phyloP scores from a whole-genome alignment of 2,329 filamentous ascomycete genomes.

The Fonsecaea nubica region DNA sequence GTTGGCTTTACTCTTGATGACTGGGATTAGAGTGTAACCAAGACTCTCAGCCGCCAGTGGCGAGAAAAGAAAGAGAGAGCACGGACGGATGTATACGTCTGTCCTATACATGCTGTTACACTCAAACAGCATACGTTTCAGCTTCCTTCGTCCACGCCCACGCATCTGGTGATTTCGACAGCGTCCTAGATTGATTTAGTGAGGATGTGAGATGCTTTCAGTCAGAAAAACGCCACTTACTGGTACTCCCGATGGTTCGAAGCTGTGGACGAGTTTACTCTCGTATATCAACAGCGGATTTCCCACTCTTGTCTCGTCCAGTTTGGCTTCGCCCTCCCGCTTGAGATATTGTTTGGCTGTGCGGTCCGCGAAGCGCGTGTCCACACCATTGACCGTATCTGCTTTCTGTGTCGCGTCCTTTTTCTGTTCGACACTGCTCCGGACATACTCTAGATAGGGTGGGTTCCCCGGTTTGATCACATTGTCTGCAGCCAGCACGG shows the following conservation, averaged over 20 bases:
- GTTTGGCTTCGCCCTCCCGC: conserved; percentile 39
- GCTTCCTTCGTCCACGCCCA: conserved; percentile 45
- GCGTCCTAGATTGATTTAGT: conserved; percentile 61
- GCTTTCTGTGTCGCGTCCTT: conserved; percentile 41
- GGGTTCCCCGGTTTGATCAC: conserved; percentile 50
- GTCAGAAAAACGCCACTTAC: conserved; percentile 40
- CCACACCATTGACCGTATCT: conserved; percentile 29
- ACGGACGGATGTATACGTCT: neutral
- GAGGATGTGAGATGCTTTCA: neutral
- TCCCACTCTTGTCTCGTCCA: conserved; percentile 40
- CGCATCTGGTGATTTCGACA: conserved; percentile 69
- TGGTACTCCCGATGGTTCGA: conserved; percentile 70
- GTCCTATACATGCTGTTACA: neutral
- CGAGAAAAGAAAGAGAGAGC: neutral
- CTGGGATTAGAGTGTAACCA: no score
- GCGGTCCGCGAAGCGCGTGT: conserved; percentile 37
- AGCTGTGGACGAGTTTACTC: conserved; percentile 68
- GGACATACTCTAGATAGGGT: conserved; percentile 53
- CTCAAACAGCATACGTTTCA: neutral
- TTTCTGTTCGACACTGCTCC: conserved; percentile 68
- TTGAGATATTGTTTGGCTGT: conserved; percentile 41
- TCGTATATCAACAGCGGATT: conserved; percentile 62
- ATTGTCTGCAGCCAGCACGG: conserved; percentile 47
- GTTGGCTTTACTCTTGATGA: no score
- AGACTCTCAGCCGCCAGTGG: neutral